A percentile compares a stretch with the other conserved stretches of the same genome.
Evolutionary conservation across 805 yeast species (phyloP).

Genomic region (Candida silvatica): DNA sequence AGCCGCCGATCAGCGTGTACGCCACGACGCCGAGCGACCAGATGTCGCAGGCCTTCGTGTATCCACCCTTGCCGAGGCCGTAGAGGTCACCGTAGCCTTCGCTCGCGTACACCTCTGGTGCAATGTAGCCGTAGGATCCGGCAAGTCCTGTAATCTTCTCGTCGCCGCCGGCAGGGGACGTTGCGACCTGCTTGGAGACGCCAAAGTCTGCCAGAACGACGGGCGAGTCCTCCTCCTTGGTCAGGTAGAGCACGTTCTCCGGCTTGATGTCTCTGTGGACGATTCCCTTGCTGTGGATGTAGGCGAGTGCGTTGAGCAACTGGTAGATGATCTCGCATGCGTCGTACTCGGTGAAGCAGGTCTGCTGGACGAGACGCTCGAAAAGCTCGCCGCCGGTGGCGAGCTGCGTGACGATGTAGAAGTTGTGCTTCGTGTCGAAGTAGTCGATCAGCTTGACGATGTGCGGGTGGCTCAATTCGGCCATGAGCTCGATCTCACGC

Average conservation of each 20-base stretch:
- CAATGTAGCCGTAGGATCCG: slow-evolving; percentile 94
- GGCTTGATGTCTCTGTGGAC: slow-evolving; percentile 96
- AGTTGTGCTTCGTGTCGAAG: slow-evolving; percentile 90
- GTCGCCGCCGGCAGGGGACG: slow-evolving; percentile 3
- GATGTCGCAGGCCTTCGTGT: slow-evolving; percentile 91
- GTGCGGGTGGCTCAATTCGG: slow-evolving; percentile 68
- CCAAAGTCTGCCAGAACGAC: slow-evolving; percentile 94
- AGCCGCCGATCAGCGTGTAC: slow-evolving; percentile 84
- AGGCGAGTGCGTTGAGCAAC: slow-evolving; percentile 67
- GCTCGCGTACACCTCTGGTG: slow-evolving; percentile 83
- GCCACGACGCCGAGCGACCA: slow-evolving; percentile 95
- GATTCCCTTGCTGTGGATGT: slow-evolving; percentile 67
- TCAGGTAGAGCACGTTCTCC: slow-evolving; percentile 75
- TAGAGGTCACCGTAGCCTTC: slow-evolving; percentile 30
- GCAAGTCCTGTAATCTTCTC: slow-evolving; percentile 26
- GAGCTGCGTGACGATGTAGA: slow-evolving; percentile 86
- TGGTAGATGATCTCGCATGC: slow-evolving; percentile 73
- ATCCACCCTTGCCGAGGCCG: slow-evolving; percentile 47
- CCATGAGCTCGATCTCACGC: slow-evolving; percentile 69
- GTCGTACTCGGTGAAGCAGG: slow-evolving; percentile 82
- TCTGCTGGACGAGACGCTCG: slow-evolving; percentile 73
- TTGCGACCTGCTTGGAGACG: slow-evolving; percentile 65
- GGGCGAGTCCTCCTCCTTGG: slow-evolving; percentile 51
- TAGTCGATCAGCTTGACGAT: slow-evolving; percentile 87
- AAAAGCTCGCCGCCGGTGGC: slow-evolving; percentile 96